These are phyloP conservation scores for Fusarium gaditjirri DNA, from an alignment of 2,329 filamentous ascomycete genomes.

Conservation along the genomic window DNA sequence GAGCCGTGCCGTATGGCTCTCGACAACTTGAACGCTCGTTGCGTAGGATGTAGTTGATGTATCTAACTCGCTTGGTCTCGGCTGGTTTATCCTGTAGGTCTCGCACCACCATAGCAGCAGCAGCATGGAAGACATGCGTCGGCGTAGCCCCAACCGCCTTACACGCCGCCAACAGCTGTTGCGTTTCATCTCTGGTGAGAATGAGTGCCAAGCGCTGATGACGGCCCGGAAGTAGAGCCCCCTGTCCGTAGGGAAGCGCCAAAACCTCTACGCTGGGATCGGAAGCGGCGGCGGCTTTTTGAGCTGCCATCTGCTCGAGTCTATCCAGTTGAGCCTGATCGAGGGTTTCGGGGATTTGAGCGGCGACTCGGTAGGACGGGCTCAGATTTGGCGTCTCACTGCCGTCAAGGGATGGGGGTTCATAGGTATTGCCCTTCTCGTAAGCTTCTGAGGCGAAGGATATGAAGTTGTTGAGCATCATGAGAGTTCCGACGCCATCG, in stretches of 20 bases:
- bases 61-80: constrained; percentile 25
- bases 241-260: constrained; percentile 36
- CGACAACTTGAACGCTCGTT: constrained; percentile 46
- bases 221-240: constrained; percentile 20
- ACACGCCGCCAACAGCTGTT: constrained; percentile 28
- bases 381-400: constrained; percentile 27
- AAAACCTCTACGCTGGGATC: background rate
- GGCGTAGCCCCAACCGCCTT: constrained; percentile 39
- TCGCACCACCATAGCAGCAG: constrained; percentile 45
- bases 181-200: constrained; percentile 29
- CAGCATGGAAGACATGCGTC: constrained; percentile 50
- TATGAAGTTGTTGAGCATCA: constrained; percentile 48
- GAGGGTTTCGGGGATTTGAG: fast-evolving
- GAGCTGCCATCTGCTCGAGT: background rate
- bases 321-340: background rate
- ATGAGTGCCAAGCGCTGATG: constrained; percentile 44
- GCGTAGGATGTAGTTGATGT: constrained; percentile 48
- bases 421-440: constrained; percentile 5
- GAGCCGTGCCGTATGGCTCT: constrained; percentile 34
- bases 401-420: constrained; percentile 31
- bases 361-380: constrained; percentile 18
- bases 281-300: constrained; percentile 4
- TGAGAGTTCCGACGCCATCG: constrained; percentile 53
- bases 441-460: constrained; percentile 40
- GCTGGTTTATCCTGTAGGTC: constrained; percentile 33